phyloP scores from a whole-genome alignment of 257 asterid genomes.

The Solanum medicagineum region DNA sequence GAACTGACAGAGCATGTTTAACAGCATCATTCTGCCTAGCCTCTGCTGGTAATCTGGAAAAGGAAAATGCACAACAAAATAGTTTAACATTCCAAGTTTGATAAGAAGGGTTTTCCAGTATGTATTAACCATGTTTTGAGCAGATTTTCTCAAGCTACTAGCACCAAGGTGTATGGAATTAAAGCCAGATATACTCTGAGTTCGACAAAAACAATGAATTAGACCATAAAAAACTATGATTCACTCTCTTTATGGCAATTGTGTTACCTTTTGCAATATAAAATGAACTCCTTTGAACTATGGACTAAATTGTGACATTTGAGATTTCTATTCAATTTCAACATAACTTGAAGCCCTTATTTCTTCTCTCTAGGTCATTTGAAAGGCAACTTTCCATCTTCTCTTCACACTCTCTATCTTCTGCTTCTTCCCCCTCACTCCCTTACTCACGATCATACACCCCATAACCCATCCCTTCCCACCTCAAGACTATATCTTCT shows the following conservation, averaged over 20 bases:
- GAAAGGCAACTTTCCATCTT: not conserved
- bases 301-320: not conserved
- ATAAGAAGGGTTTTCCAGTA: not conserved
- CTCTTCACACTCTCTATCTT: not conserved
- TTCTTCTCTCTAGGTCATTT: not conserved
- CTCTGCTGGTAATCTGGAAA: constrained; percentile 56
- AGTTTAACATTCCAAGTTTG: not conserved
- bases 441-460: not conserved
- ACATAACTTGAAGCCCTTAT: not conserved
- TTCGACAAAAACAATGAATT: not conserved
- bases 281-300: not conserved
- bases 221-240: not conserved
- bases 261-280: not conserved
- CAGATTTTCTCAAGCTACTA: not conserved
- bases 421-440: not conserved
- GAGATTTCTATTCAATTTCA: not conserved
- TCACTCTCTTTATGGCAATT: not conserved
- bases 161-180: not conserved
- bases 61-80: not conserved
- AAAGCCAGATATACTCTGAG: not conserved
- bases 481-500: not conserved
- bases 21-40: constrained; percentile 63
- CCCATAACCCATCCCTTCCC: not conserved
- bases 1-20: constrained; percentile 88
- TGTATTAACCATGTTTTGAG: not conserved